Percentiles rank a stretch among this genome's conserved stretches.
phyloP scores from a whole-genome alignment of 805 yeast genomes.

The Maudiozyma saulgeensis region DNA sequence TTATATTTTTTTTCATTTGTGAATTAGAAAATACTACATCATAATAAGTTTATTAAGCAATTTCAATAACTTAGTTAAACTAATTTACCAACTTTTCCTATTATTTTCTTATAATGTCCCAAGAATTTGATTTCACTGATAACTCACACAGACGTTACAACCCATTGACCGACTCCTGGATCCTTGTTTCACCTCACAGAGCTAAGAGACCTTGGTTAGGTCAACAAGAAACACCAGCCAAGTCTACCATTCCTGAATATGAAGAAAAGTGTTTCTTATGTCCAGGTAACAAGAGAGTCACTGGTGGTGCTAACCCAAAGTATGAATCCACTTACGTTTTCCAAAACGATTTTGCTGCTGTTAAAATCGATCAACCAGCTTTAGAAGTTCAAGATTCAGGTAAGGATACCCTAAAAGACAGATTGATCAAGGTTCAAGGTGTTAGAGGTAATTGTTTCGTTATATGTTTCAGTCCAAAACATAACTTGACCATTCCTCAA shows the following conservation, averaged over 20 bases:
- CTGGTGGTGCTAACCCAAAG: slow-evolving; percentile 49
- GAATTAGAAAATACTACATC: too few relatives aligned
- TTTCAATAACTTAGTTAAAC: neutral
- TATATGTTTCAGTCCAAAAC: slow-evolving; percentile 64
- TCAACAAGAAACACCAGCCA: slow-evolving; percentile 44
- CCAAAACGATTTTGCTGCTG: slow-evolving; percentile 65
- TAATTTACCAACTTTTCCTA: neutral
- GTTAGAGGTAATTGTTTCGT: slow-evolving; percentile 63
- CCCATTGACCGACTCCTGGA: slow-evolving; percentile 60
- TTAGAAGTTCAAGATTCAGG: slow-evolving; percentile 17
- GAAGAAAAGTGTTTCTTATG: slow-evolving; percentile 64
- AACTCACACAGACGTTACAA: slow-evolving; percentile 62
- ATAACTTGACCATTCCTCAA: slow-evolving; percentile 54
- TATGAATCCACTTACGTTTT: slow-evolving; percentile 52
- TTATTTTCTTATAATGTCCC: neutral
- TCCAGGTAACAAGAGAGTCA: slow-evolving; percentile 60
- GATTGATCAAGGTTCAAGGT: slow-evolving; percentile 45
- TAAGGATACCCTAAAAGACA: slow-evolving; percentile 28
- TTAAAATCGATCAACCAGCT: slow-evolving; percentile 46
- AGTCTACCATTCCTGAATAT: slow-evolving; percentile 39
- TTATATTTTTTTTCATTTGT: too few relatives aligned
- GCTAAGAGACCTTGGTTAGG: slow-evolving; percentile 80
- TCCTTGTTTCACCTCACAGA: slow-evolving; percentile 67
- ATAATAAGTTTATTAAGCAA: too few relatives aligned
- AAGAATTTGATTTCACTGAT: slow-evolving; percentile 39